Percentiles rank a stretch among this genome's conserved stretches.
phyloP scores from a whole-genome alignment of 495 filamentous ascomycete species.

The Bacidia gigantensis region DNA sequence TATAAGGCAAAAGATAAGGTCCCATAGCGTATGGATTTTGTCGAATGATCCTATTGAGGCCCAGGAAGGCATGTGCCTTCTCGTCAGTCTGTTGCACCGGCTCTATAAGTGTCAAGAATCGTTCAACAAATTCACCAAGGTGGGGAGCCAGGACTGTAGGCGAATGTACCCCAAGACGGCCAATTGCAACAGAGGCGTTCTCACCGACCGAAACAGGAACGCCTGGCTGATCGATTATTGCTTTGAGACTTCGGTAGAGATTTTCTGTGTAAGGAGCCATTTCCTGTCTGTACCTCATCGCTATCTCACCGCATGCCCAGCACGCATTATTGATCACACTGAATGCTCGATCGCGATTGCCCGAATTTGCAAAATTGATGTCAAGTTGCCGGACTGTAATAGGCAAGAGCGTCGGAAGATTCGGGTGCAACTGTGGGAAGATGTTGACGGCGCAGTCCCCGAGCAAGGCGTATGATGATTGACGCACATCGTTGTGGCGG shows the following conservation, averaged over 20 bases:
- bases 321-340: conserved; percentile 96
- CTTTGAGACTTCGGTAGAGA: conserved; percentile 57
- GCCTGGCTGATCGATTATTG: conserved; percentile 68
- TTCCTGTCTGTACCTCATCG: conserved; percentile 67
- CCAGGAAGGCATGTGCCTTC: conserved; percentile 84
- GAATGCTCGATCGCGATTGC: conserved; percentile 65
- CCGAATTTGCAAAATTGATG: conserved; percentile 56
- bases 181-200: conserved; percentile 88
- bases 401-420: conserved; percentile 57
- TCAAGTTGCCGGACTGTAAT: conserved; percentile 79
- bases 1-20: conserved; percentile 65
- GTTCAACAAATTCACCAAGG: conserved; percentile 63
- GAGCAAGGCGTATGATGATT: conserved; percentile 89
- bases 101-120: conserved; percentile 68
- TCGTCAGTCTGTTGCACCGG: conserved; percentile 84
- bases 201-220: conserved; percentile 87
- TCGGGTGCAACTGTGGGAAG: conserved; percentile 66
- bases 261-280: conserved; percentile 67
- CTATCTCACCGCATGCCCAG: conserved; percentile 93
- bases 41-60: conserved; percentile 73
- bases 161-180: conserved; percentile 74
- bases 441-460: conserved; percentile 96
- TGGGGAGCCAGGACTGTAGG: conserved; percentile 64
- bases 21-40: conserved; percentile 89
- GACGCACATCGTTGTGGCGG: conserved; percentile 78